Percentiles rank a stretch among this genome's conserved stretches.
These are phyloP conservation scores for Suhomyces yuchorum DNA, from an alignment of 1,139 yeast species.

Conservation along the genomic window DNA sequence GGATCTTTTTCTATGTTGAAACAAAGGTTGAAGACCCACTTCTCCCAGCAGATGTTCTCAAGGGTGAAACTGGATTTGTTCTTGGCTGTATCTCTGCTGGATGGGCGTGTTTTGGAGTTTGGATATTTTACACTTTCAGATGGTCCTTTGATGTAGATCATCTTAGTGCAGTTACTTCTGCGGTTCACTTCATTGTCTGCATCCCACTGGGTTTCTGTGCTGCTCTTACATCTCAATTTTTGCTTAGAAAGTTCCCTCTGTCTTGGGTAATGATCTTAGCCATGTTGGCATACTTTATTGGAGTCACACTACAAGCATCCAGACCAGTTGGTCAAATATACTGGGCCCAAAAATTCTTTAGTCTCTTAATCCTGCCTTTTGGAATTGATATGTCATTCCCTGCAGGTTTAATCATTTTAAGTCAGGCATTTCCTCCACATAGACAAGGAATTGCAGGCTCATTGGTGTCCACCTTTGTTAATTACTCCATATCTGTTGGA, in stretches of 20 bases:
- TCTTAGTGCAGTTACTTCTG: conserved; percentile 35
- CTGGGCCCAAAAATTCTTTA: conserved; percentile 57
- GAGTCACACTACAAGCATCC: conserved; percentile 45
- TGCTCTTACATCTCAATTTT: conserved; percentile 43
- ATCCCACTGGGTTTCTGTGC: conserved; percentile 48
- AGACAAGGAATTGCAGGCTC: conserved; percentile 71
- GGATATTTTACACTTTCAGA: conserved; percentile 51
- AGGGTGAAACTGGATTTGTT: conserved; percentile 46
- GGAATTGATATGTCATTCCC: conserved; percentile 74
- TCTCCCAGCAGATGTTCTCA: conserved; percentile 45
- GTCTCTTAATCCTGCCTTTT: conserved; percentile 48
- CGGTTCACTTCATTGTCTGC: conserved; percentile 44
- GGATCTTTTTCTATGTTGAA: conserved; percentile 40
- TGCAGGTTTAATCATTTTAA: conserved; percentile 55
- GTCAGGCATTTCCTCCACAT: conserved; percentile 50
- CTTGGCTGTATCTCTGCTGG: conserved; percentile 55
- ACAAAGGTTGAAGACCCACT: conserved; percentile 42
- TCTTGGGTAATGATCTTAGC: conserved; percentile 48
- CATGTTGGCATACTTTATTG: conserved; percentile 45
- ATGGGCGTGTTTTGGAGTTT: conserved; percentile 63
- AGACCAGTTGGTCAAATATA: conserved; percentile 49
- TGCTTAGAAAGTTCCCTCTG: conserved; percentile 42
- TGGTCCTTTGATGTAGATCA: conserved; percentile 36
- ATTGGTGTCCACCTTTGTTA: conserved; percentile 59
- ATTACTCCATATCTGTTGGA: conserved; percentile 64